A percentile compares a stretch with the other conserved stretches of the same genome.
Conservation (phyloP, 257 asterid genomes). For the Nicotiana otophora region DNA sequence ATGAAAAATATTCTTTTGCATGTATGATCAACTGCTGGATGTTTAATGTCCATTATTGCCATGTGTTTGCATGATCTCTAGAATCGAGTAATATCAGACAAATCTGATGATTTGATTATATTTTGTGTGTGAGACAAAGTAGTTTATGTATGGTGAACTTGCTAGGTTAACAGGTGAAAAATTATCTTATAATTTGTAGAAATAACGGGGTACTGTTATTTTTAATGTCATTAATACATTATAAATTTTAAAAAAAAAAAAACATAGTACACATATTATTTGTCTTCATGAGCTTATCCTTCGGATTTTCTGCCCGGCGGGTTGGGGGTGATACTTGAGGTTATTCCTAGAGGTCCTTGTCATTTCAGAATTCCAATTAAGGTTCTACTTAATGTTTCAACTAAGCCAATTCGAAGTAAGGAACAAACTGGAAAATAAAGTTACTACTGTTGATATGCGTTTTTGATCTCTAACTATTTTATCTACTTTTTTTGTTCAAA, state of each 20-base stretch:
- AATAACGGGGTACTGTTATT: neutral
- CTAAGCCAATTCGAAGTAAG: neutral
- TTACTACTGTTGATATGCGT: neutral
- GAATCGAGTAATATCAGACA: neutral
- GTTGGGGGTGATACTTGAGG: neutral
- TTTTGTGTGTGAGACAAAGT: constrained; percentile 3
- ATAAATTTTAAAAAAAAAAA: neutral
- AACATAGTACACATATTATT: neutral
- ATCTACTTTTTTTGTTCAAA: neutral
- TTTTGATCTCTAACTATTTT: neutral
- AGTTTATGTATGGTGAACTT: neutral
- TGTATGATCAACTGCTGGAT: neutral
- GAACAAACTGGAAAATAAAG: neutral
- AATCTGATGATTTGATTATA: neutral
- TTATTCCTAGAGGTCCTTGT: constrained; percentile 2
- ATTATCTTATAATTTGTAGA: neutral
- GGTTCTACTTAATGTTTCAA: neutral
- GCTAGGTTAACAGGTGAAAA: neutral
- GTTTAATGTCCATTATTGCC: neutral
- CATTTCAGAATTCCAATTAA: neutral
- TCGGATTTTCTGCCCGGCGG: neutral
- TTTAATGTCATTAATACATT: neutral
- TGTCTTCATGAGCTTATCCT: neutral
- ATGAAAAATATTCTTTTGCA: neutral
- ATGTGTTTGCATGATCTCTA: neutral